phyloP scores from a whole-genome alignment of 2,329 filamentous ascomycete species.

The Cladophialophora psammophila region DNA sequence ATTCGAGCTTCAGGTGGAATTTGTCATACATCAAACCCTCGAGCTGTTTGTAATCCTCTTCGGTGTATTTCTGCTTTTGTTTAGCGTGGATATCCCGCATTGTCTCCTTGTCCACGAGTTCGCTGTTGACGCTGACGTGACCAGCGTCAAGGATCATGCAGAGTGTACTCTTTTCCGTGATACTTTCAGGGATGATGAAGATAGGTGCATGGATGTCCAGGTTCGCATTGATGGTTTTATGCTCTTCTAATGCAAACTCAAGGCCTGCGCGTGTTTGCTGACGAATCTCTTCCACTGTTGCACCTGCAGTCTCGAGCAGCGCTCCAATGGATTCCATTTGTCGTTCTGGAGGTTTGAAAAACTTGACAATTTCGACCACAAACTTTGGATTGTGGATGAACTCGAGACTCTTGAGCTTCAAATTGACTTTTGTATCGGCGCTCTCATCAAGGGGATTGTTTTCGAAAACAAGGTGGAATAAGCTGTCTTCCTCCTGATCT shows the following conservation, averaged over 20 bases:
- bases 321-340: slow-evolving; percentile 99
- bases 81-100: slow-evolving; percentile 90
- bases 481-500: slow-evolving; percentile 69
- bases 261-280: slow-evolving; percentile 95
- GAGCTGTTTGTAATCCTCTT: slow-evolving; percentile 85
- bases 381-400: slow-evolving; percentile 98
- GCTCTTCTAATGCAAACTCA: slow-evolving; percentile 94
- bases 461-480: slow-evolving; percentile 93
- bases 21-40: slow-evolving; percentile 98
- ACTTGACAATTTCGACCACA: slow-evolving; percentile 86
- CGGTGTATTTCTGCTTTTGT: slow-evolving; percentile 83
- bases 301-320: slow-evolving; percentile 92
- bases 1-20: slow-evolving; percentile 89
- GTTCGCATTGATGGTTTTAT: slow-evolving; percentile 97
- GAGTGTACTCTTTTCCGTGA: slow-evolving; percentile 78
- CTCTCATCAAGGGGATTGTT: slow-evolving; percentile 93
- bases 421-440: slow-evolving; percentile 86
- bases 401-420: slow-evolving; percentile 93
- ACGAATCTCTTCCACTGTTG: slow-evolving; percentile 91
- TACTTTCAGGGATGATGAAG: slow-evolving; percentile 94
- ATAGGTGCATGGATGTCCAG: slow-evolving; percentile 94
- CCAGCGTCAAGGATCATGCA: slow-evolving; percentile 96
- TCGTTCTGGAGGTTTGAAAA: slow-evolving; percentile 93
- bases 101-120: slow-evolving; percentile 90
- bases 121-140: slow-evolving; percentile 92